Conservation (phyloP, 345 rosid genomes). For the Aurinia saxatilis region DNA sequence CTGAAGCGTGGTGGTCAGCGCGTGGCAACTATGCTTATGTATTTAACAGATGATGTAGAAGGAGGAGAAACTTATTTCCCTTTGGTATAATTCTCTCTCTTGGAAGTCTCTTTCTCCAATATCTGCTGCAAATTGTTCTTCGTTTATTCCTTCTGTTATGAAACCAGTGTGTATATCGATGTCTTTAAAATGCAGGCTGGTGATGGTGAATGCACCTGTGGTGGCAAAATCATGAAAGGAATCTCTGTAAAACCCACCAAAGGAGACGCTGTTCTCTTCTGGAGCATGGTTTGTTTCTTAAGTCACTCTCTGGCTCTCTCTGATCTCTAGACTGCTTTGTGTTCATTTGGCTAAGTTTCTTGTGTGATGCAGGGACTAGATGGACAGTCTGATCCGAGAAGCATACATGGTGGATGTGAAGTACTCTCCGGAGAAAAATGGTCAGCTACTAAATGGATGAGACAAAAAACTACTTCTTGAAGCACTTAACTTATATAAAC, state of each 20-base stretch:
- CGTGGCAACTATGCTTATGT: conserved; percentile 90
- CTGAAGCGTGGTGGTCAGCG: conserved; percentile 92
- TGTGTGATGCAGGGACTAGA: conserved; percentile 54
- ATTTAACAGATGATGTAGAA: conserved; percentile 75
- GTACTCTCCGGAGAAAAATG: conserved; percentile 82
- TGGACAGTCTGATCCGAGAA: conserved; percentile 75
- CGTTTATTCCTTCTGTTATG: neutral
- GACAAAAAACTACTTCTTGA: conserved; percentile 55
- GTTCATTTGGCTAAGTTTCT: neutral
- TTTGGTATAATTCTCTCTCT: conserved; percentile 42
- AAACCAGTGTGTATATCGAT: neutral
- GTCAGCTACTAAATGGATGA: conserved; percentile 99
- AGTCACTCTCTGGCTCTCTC: neutral
- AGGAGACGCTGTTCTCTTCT: conserved; percentile 92
- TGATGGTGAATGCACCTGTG: conserved; percentile 72
- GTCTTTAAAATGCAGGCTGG: conserved; percentile 60
- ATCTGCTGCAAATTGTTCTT: neutral
- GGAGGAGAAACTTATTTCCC: conserved; percentile 99
- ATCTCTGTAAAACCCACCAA: conserved; percentile 79
- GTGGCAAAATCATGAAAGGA: conserved; percentile 68
- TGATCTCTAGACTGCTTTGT: neutral
- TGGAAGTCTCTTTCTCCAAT: too few relatives aligned
- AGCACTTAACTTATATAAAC: neutral
- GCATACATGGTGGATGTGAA: conserved; percentile 93
- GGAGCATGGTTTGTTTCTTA: conserved; percentile 91